These are phyloP conservation scores for Acacia melanoxylon DNA, from an alignment of 306 rosid genomes.

Conservation along the genomic window DNA sequence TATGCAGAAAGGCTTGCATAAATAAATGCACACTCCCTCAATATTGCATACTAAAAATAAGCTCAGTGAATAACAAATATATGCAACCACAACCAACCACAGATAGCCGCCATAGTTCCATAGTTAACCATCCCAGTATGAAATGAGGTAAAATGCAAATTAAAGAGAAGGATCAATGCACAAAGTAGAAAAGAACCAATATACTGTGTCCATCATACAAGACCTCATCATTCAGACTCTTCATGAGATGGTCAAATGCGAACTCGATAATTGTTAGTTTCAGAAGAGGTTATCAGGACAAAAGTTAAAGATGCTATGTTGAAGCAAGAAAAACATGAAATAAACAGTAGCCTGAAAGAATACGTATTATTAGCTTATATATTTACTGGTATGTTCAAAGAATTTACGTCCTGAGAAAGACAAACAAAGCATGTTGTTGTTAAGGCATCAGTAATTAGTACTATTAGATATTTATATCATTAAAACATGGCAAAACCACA, in stretches of 20 bases:
- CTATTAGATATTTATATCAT: background rate
- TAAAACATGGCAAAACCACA: slow-evolving; percentile 3
- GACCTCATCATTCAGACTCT: background rate
- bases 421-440: background rate
- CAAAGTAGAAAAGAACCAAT: slow-evolving; percentile 12
- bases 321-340: background rate
- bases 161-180: slow-evolving; percentile 10
- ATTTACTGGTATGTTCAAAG: slow-evolving; percentile 6
- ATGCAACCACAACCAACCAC: slow-evolving; percentile 15
- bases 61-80: background rate
- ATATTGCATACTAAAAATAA: background rate
- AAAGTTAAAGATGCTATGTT: background rate
- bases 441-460: background rate
- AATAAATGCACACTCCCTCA: background rate
- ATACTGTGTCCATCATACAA: background rate
- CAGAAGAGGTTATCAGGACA: background rate
- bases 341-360: slow-evolving; percentile 1
- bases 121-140: slow-evolving; percentile 15
- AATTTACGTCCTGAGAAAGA: background rate
- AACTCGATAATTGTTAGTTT: background rate
- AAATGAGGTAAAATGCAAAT: background rate
- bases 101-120: background rate
- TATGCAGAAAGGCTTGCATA: slow-evolving; percentile 9
- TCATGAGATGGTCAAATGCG: background rate
- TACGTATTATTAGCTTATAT: background rate